Evolutionary conservation across 257 asterid genomes (phyloP), one percentile per base, ranked within the genome.

Genomic region (Rehmannia glutinosa): DNA sequence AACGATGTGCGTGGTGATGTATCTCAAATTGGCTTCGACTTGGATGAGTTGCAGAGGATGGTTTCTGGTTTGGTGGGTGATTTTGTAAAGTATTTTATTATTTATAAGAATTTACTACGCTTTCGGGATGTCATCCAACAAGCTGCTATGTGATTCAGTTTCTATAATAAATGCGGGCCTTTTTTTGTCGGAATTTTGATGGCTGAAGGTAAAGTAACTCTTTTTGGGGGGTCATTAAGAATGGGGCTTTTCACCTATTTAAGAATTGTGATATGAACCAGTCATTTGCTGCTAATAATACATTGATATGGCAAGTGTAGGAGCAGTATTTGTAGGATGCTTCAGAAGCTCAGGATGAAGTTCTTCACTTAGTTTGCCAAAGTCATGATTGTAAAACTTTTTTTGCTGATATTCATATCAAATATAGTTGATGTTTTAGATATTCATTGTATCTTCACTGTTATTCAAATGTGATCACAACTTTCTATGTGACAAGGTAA

Each of bases 1-100:
- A 75, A 27, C n/a, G 82, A 77, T 35, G 83, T 65, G 24, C 87
- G 86, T 23, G 86, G 75, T 74, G 87, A 84, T 79, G 25, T 87
- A 46, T 84, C 95, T 50, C 76, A 71, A 62, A 81, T 87, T 66
- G 82, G 80, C 24, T 66, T 45, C 17, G 83, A 81, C 57, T 62
- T 87, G 80, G 82, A 82, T 69, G 83, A 77, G 27, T 56, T 87
- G 75, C 80, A 79, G 35, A 77, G 78, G 73, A 54, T 79, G 78
- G 85, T 84, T 73, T 70, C 82, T 68, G 87, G 87, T 46, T 71
- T 87, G 95, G 91, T 87, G 72, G 67, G 90, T 76, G 49, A 42
- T 59, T 24, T 45, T 30, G 15, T 56, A 13, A 13, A 27, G 20
- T 25, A 17, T 68, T 68, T 47, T 20, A 20, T 51, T 33, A 17